phyloP scores from a whole-genome alignment of 1,139 yeast genomes.

The Suhomyces chickasaworum region DNA sequence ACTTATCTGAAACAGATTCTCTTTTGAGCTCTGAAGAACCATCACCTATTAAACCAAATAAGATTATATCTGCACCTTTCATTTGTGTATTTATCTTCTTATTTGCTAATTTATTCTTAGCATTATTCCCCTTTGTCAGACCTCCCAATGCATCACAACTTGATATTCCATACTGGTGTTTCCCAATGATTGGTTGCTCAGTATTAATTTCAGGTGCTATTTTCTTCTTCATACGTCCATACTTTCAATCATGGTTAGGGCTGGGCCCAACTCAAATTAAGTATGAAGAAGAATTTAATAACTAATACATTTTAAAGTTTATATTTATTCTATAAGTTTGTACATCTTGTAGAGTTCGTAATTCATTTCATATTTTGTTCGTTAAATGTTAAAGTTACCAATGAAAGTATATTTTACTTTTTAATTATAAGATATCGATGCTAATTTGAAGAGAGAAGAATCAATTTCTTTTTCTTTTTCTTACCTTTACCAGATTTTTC shows the following conservation, averaged over 20 bases:
- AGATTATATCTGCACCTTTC: slow-evolving; percentile 31
- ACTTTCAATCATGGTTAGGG: slow-evolving; percentile 12
- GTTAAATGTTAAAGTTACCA: neutral
- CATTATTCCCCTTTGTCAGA: slow-evolving; percentile 59
- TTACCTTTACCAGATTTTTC: slow-evolving; percentile 32
- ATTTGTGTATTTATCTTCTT: slow-evolving; percentile 41
- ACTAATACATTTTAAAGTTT: neutral
- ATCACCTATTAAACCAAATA: neutral
- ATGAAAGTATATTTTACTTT: neutral
- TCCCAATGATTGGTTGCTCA: slow-evolving; percentile 55
- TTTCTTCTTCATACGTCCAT: slow-evolving; percentile 23
- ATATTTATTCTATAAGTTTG: neutral
- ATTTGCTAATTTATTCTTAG: slow-evolving; percentile 52
- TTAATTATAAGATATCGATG: too few relatives aligned
- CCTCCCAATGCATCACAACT: slow-evolving; percentile 40
- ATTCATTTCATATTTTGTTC: slow-evolving; percentile 7
- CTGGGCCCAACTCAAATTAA: slow-evolving; percentile 14
- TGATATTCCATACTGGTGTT: slow-evolving; percentile 55
- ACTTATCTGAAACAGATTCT: slow-evolving; percentile 8
- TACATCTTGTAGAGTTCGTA: slow-evolving; percentile 6
- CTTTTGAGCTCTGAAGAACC: slow-evolving; percentile 5
- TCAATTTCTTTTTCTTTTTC: slow-evolving; percentile 41
- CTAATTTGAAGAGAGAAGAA: slow-evolving; percentile 16
- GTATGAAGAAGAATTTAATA: slow-evolving; percentile 17
- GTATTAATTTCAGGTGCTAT: slow-evolving; percentile 49